Evolutionary conservation across 139 green algal genomes (phyloP), one percentile per base, ranked within the genome.

Genomic region (Klebsormidium nitens): DNA sequence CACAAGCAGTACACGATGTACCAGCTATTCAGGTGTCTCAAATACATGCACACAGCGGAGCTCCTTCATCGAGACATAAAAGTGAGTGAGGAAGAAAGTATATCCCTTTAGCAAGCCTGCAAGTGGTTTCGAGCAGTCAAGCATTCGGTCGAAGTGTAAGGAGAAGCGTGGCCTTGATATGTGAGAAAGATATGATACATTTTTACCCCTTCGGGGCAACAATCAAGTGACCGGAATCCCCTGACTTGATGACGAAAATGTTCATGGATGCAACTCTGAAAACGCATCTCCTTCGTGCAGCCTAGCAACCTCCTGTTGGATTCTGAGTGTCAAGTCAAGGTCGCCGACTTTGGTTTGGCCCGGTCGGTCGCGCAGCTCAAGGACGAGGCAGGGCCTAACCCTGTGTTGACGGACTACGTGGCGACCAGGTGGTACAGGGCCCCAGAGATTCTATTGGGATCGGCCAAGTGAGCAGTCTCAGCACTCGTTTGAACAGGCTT

Each of bases 1-100:
- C 93, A 97, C 82, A 96, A 96, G 78, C 90, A 93, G 81, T 99
- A 97, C 81, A 95, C 96, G 61, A 97, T 99, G 91, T 97, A 97
- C 78, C 94, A 99, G 80, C 85, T 99, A n/a, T 92, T 99, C 76
- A 89, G 89, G 36, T 75, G 87, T 0, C 86, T 98, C 31, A 96
- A 96, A 77, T 98, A 95, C 88, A 93, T 98, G 86, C 94, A 99
- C 86, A 88, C 88, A 0, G 93, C 89, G 1, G 82, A 95, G 70
- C 78, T 99, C 47, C 78, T 97, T 34, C 94, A 99, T 79, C 75
- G 94, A 14, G 93, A 98, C 85, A 94, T 98, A 78, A 98, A 75
- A 52, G 64, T 72, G n/a, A n/a, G n/a, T n/a, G n/a, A n/a, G n/a
- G n/a, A n/a, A n/a, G n/a, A n/a, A n/a, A n/a, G n/a, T n/a, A n/a